Evolutionary conservation across 306 rosid species (phyloP), one percentile per base, ranked within the genome.

Genomic region (Hippophae gyantsensis): DNA sequence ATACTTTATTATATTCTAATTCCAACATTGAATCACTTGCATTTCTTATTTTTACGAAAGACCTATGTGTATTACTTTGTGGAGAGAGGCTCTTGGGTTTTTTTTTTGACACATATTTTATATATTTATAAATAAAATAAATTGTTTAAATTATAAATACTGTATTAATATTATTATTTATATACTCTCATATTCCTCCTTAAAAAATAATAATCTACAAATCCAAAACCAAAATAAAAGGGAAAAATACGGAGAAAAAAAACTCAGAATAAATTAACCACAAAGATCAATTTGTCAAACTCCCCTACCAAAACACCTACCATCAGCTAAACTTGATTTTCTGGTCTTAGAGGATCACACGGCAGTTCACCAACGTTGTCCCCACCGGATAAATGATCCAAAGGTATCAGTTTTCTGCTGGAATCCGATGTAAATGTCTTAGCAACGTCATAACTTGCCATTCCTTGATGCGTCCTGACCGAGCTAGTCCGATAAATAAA

Each of bases 281-380:
- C 38, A 48, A 48, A 48, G 7, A 6, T 48, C 18, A 48, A 10
- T 10, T 13, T 12, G 25, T 14, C 25, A 49, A 49, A 13, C 5
- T 49, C 13, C 6, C 7, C 23, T 12, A 23, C 53, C 23, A 49
- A 49, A 49, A 7, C 11, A 49, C 14, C 53, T 12, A 49, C 5
- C 6, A 8, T 8, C 13, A 12, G n/a, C 69, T 56, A 64, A 42
- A 51, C 61, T 12, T 60, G 55, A 54, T 40, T 8, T 7, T 76
- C 61, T 46, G 49, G 57, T 64, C 64, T 68, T 13, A 82, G 50
- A 1, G 58, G 52, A 61, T 81, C 83, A 5, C 79, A 56, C 1
- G 93, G 82, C 13, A 79, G 67, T 52, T 86, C 84, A 4, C 81
- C 89, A 3, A 53, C 62, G 5, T 73, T 67, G 59, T 64, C 73